phyloP scores from a whole-genome alignment of 768 basidiomycete genomes.

The Auriscalpium orientale region DNA sequence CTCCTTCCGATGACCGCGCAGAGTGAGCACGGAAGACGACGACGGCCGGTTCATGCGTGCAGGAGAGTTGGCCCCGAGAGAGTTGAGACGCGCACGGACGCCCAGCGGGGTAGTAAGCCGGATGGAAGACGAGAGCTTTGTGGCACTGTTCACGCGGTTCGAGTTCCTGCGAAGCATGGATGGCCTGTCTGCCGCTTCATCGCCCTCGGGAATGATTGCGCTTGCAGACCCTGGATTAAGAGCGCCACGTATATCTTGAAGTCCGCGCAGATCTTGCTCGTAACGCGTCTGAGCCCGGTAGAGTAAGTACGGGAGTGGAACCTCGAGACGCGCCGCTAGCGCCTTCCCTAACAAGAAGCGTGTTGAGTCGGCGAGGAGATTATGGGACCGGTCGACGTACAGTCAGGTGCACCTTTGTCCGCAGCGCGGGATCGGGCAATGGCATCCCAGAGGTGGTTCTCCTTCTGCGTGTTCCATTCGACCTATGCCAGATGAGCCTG shows the following conservation, averaged over 20 bases:
- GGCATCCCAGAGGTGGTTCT: conserved; percentile 80
- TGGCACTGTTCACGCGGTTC: conserved; percentile 13
- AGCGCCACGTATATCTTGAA: conserved; percentile 63
- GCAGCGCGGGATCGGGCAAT: conserved; percentile 70
- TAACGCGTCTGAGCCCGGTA: conserved; percentile 80
- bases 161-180: conserved; percentile 13
- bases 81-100: conserved; percentile 66
- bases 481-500: conserved; percentile 40
- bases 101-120: conserved; percentile 48
- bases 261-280: conserved; percentile 75
- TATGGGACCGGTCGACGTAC: conserved; percentile 35
- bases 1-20: conserved; percentile 28
- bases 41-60: conserved; percentile 39
- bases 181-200: conserved; percentile 8
- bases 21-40: conserved; percentile 67
- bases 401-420: conserved; percentile 71
- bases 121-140: conserved; percentile 33
- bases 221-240: conserved; percentile 41
- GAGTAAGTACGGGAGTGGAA: conserved; percentile 78
- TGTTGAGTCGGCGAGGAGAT: background rate
- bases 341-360: conserved; percentile 57
- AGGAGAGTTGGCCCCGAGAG: conserved; percentile 47
- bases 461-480: conserved; percentile 81
- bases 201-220: conserved; percentile 12
- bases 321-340: conserved; percentile 69